Evolutionary conservation across 2,329 filamentous ascomycete species (phyloP).

Genomic region (Paraconiothyrium brasiliense): DNA sequence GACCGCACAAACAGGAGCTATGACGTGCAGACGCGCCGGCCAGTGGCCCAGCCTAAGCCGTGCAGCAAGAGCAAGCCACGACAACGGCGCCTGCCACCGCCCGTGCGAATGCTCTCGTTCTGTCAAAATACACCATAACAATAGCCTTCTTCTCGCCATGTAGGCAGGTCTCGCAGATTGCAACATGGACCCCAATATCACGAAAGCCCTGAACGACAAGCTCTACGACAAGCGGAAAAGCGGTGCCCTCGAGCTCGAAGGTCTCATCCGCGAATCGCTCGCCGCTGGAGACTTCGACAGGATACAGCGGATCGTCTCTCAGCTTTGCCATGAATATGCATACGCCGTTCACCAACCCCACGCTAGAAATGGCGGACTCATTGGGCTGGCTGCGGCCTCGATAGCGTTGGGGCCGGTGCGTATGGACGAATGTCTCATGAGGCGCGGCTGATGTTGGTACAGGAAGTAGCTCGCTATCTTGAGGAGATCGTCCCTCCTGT

Average conservation of each 20-base stretch:
- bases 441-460: slow-evolving; percentile 33
- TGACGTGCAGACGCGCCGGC: slow-evolving; percentile 13
- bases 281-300: slow-evolving; percentile 78
- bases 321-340: slow-evolving; percentile 96
- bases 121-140: slow-evolving; percentile 1
- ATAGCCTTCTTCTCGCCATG: slow-evolving; percentile 28
- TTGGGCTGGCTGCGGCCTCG: slow-evolving; percentile 92
- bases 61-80: slow-evolving; percentile 9
- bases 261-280: slow-evolving; percentile 85
- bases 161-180: slow-evolving; percentile 30
- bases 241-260: slow-evolving; percentile 93
- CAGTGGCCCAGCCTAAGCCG: background rate
- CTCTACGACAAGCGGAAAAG: slow-evolving; percentile 98
- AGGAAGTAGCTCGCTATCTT: slow-evolving; percentile 92
- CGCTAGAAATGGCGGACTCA: slow-evolving; percentile 93
- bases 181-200: slow-evolving; percentile 85
- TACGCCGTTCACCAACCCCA: slow-evolving; percentile 97
- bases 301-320: slow-evolving; percentile 89
- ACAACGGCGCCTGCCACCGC: slow-evolving; percentile 1
- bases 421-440: slow-evolving; percentile 31
- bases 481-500: slow-evolving; percentile 96
- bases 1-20: slow-evolving; percentile 4
- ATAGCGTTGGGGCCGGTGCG: slow-evolving; percentile 92
- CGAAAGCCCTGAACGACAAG: slow-evolving; percentile 94
- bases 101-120: slow-evolving; percentile 4